phyloP scores from a whole-genome alignment of 2,329 filamentous ascomycete genomes.

The Elsinoe necatrix region DNA sequence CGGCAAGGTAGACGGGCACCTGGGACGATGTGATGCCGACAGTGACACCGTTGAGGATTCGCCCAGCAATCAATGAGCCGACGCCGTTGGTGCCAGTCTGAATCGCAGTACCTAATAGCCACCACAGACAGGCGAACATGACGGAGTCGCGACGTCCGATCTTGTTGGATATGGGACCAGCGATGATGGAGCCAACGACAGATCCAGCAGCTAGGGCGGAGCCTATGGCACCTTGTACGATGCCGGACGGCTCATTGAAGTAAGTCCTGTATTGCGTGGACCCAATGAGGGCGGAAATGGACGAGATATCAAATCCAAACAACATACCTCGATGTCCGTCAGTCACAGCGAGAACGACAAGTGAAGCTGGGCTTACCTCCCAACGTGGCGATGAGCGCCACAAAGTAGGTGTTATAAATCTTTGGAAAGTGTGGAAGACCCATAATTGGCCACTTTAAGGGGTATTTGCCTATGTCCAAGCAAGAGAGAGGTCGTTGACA shows the following conservation, averaged over 20 bases:
- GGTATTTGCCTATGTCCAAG: too few relatives aligned
- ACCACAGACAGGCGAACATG: conserved; percentile 42
- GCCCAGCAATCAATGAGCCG: conserved; percentile 38
- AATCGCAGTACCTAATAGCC: conserved; percentile 39
- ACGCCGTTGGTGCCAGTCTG: conserved; percentile 33
- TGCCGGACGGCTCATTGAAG: conserved; percentile 43
- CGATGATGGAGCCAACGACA: conserved; percentile 39
- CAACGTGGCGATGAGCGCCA: conserved; percentile 45
- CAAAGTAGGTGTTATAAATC: conserved; percentile 47
- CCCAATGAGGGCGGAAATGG: conserved; percentile 46
- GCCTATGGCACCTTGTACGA: conserved; percentile 43
- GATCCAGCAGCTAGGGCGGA: conserved; percentile 44
- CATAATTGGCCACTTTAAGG: neutral
- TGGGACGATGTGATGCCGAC: conserved; percentile 39
- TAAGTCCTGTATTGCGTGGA: conserved; percentile 43
- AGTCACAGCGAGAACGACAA: conserved; percentile 18
- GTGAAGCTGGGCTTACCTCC: conserved; percentile 39
- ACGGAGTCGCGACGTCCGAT: conserved; percentile 42
- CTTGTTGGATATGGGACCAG: conserved; percentile 40
- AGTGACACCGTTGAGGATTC: conserved; percentile 34
- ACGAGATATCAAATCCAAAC: conserved; percentile 51
- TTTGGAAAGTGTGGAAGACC: conserved; percentile 34
- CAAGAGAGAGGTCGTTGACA: too few relatives aligned
- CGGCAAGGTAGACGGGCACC: conserved; percentile 39
- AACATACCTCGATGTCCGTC: conserved; percentile 11